phyloP scores from a whole-genome alignment of 2,329 filamentous ascomycete genomes.

The Fusarium falciforme region DNA sequence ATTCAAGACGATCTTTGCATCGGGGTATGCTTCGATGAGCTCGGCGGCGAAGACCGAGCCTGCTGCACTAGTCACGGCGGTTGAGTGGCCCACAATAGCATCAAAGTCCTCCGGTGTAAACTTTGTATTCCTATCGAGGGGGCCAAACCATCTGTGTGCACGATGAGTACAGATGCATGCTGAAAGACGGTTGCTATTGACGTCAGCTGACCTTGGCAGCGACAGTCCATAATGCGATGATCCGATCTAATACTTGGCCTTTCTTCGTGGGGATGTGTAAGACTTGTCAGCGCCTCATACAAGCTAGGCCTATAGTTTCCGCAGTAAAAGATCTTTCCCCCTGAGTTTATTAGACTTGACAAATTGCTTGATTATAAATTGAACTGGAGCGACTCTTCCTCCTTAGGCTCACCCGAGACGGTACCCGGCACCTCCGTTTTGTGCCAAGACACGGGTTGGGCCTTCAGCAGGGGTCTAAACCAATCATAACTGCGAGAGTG shows the following conservation, averaged over 20 bases:
- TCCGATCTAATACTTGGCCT: neutral
- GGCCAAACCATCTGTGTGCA: conserved; percentile 19
- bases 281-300: neutral
- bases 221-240: neutral
- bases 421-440: neutral
- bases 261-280: too few species aligned
- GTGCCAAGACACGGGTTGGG: neutral
- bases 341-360: neutral
- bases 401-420: neutral
- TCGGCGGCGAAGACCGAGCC: neutral
- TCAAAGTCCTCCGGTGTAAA: conserved; percentile 1
- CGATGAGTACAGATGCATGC: neutral
- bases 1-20: neutral
- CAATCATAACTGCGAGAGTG: neutral
- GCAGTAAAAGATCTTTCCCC: too few species aligned
- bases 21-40: neutral
- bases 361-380: neutral
- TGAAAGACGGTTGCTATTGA: neutral
- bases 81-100: neutral
- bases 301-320: neutral
- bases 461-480: neutral
- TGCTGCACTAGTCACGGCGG: neutral
- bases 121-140: conserved; percentile 11
- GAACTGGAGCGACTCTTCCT: neutral
- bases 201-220: neutral